Percentiles rank a stretch among this genome's conserved stretches.
phyloP scores from a whole-genome alignment of 345 rosid species.

The Clarkia xantiana region DNA sequence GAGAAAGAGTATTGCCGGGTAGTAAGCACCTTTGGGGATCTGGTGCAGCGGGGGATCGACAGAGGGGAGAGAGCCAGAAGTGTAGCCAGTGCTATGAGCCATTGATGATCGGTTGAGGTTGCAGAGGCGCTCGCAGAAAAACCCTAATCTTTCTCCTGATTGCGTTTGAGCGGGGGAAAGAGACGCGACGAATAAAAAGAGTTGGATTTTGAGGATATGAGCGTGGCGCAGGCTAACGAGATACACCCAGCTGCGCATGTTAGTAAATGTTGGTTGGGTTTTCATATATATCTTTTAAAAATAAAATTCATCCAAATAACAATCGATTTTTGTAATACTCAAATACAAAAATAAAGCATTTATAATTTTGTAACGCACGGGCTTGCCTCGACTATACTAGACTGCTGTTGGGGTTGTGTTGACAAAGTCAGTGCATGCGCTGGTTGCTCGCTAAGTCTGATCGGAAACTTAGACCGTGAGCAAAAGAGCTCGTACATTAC shows the following conservation, averaged over 20 bases:
- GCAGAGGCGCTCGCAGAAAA: constrained; percentile 7
- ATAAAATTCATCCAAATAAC: too few species aligned
- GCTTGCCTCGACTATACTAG: too few species aligned
- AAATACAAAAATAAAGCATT: too few species aligned
- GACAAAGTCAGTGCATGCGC: too few species aligned
- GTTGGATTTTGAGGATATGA: neutral
- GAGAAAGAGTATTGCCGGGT: neutral
- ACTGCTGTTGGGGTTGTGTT: too few species aligned
- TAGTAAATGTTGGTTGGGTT: neutral
- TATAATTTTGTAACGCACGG: too few species aligned
- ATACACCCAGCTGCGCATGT: neutral
- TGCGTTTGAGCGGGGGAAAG: constrained; percentile 2
- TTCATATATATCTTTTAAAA: too few species aligned
- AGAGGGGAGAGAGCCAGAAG: constrained; percentile 38
- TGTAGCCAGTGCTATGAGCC: constrained; percentile 47
- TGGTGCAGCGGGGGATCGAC: constrained; percentile 50
- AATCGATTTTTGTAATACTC: too few species aligned
- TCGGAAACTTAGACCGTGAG: too few species aligned
- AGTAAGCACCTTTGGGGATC: constrained; percentile 59
- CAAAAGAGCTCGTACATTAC: too few species aligned
- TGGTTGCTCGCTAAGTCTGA: too few species aligned
- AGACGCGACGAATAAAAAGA: neutral
- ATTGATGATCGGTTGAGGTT: constrained; percentile 40
- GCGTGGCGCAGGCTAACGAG: constrained; percentile 3
- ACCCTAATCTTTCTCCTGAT: neutral